A percentile compares a stretch with the other conserved stretches of the same genome.
These are phyloP conservation scores for Colletotrichum salicis DNA, from an alignment of 2,329 filamentous ascomycete genomes.

Conservation along the genomic window DNA sequence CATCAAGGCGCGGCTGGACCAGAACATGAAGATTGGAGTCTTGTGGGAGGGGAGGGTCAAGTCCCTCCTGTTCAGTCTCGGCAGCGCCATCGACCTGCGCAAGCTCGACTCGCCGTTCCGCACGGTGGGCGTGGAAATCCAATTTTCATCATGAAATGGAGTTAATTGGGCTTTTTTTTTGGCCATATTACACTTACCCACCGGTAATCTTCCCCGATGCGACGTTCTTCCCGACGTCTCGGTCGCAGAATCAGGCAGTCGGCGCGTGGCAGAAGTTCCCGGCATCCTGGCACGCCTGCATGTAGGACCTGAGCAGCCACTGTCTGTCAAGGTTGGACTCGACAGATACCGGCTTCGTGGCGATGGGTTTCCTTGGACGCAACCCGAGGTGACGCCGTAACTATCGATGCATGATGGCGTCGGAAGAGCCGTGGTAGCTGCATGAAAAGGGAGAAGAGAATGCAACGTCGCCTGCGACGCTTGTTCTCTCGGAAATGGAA, in stretches of 20 bases:
- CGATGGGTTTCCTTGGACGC: not conserved
- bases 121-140: conserved; percentile 80
- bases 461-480: conserved; percentile 15
- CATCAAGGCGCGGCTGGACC: conserved; percentile 88
- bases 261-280: not conserved
- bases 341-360: conserved; percentile 2
- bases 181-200: not conserved
- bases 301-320: not conserved
- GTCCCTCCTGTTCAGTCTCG: conserved; percentile 90
- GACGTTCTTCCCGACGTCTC: conserved; percentile 13
- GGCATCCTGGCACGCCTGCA: not conserved
- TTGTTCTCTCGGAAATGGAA: not conserved
- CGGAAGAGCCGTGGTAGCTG: not conserved
- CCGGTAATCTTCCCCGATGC: conserved; percentile 9
- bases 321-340: not conserved
- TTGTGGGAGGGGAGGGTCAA: conserved; percentile 95
- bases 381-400: not conserved
- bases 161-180: not conserved
- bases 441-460: not conserved
- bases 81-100: conserved; percentile 84
- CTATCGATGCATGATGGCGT: not conserved
- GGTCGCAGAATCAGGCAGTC: not conserved
- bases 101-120: conserved; percentile 81
- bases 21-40: conserved; percentile 85
- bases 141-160: conserved; percentile 77